Base-by-base conservation (phyloP, 2,329 filamentous ascomycete species). In the Fusarium kyushuense region DNA sequence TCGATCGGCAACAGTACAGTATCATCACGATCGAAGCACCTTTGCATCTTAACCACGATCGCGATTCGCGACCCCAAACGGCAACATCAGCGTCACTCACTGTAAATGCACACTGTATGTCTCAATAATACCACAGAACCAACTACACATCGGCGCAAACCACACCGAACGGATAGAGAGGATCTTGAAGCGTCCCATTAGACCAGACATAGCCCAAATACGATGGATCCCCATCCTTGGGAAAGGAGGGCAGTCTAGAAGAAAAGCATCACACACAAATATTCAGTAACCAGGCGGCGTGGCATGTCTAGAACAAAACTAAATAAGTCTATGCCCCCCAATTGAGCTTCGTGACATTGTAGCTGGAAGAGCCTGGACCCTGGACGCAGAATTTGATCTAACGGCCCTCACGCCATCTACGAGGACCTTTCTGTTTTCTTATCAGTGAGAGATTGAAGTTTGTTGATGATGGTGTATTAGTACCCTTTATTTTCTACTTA, bases 231-330 rank as follows among this genome's bases (percentile, higher is more conserved):
- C 12, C n/a, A 12, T 36, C 12, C 19, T 48, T 43, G 16, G 25
- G n/a, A 32, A 41, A 30, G 46, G 54, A 35, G 51, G 52, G 48
- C 54, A 53, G 56, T 66, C 65, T 58, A 69, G 65, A 67, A 68
- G 32, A 27, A 21, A 63, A 29, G 27, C 17, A 29, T 45, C 5
- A 8, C 12, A n/a, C 14, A 19, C 27, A 29, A 10, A 25, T 14
- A 19, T 13, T 35, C 21, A 32, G 42, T 41, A 29, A 38, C 40
- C 30, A 42, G 40, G 9, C 38, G 38, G 42, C 16, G 56, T 58
- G 47, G 32, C 30, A 40, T 59, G 38, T 53, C 62, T 63, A 70
- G 53, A 63, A 30, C 46, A n/a, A 14, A 55, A 33, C 53, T 47
- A 11, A 55, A 45, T 40, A 54, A 41, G 29, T 40, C 30, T 23